phyloP scores from a whole-genome alignment of 2,329 filamentous ascomycete genomes.

The Thelonectria olida region DNA sequence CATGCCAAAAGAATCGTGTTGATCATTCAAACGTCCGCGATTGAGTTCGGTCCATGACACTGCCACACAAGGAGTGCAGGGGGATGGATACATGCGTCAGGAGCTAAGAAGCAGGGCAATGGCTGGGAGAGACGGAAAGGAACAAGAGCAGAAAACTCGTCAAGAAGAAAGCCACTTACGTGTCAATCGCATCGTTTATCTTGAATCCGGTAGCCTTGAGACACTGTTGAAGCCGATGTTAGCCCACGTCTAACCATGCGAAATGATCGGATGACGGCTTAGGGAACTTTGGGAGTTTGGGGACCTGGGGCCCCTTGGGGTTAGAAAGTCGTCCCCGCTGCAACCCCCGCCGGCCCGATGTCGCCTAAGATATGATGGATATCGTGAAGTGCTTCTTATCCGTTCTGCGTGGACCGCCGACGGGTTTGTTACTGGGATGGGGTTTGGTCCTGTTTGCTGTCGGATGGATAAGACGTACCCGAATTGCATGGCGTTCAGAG shows the following conservation, averaged over 20 bases:
- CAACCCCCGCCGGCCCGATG: conserved; percentile 25
- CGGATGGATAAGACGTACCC: conserved; percentile 51
- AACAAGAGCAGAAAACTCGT: neutral
- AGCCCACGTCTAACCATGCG: conserved; percentile 30
- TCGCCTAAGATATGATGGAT: conserved; percentile 14
- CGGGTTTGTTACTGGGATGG: conserved; percentile 8
- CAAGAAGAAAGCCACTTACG: conserved; percentile 57
- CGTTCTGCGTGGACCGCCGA: conserved; percentile 17
- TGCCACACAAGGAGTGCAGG: conserved; percentile 7
- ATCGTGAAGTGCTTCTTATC: conserved; percentile 18
- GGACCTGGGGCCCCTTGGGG: conserved; percentile 16
- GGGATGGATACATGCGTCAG: neutral
- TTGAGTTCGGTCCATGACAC: conserved; percentile 10
- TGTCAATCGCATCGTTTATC: conserved; percentile 63
- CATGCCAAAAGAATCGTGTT: neutral
- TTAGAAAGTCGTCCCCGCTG: conserved; percentile 30
- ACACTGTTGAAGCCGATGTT: conserved; percentile 48
- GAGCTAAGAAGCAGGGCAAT: conserved; percentile 7
- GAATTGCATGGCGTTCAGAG: conserved; percentile 53
- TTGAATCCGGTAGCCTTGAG: conserved; percentile 60
- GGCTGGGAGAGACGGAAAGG: conserved; percentile 20
- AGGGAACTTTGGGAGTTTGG: neutral
- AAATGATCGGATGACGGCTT: conserved; percentile 13
- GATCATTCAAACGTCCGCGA: neutral
- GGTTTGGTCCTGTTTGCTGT: neutral